Percentiles rank a stretch among this genome's conserved stretches.
These are phyloP conservation scores for Penicillium sp. DNA, from an alignment of 2,329 filamentous ascomycete species.

Conservation along the genomic window DNA sequence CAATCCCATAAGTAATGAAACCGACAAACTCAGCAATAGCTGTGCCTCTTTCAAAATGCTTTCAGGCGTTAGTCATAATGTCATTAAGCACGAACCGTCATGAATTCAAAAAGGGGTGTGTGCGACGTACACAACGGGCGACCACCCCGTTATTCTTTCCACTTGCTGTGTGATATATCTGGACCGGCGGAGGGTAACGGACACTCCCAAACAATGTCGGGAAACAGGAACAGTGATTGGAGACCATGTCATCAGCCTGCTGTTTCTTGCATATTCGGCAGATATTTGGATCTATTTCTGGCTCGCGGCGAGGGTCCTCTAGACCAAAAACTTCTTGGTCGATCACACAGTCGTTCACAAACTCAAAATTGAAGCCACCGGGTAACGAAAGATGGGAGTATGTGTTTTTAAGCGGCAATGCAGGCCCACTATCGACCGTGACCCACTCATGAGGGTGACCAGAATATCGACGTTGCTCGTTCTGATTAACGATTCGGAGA, in stretches of 20 bases:
- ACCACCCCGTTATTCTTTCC: constrained; percentile 56
- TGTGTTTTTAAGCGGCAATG: constrained; percentile 17
- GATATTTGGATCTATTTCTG: too few relatives aligned
- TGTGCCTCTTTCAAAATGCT: constrained; percentile 51
- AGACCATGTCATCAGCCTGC: constrained; percentile 51
- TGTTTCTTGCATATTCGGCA: constrained; percentile 42
- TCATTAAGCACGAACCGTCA: not conserved
- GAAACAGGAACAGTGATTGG: constrained; percentile 55
- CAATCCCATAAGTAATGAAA: constrained; percentile 52
- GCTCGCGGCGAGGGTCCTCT: too few relatives aligned
- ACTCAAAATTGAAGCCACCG: constrained; percentile 20
- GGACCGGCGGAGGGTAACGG: constrained; percentile 46
- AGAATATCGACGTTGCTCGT: constrained; percentile 12
- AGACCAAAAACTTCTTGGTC: constrained; percentile 49
- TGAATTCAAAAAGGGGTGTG: not conserved
- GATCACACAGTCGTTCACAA: constrained; percentile 48
- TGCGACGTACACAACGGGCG: constrained; percentile 22
- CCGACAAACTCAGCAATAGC: constrained; percentile 58
- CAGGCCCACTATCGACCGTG: constrained; percentile 6
- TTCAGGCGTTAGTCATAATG: constrained; percentile 33
- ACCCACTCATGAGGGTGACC: constrained; percentile 30
- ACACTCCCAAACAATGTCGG: constrained; percentile 51
- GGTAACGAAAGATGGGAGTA: constrained; percentile 21
- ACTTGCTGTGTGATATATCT: constrained; percentile 53
- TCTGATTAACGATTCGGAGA: constrained; percentile 25